These are phyloP conservation scores for Nepenthes mirabilis DNA, from an alignment of 148 eudicot genomes.

Conservation along the genomic window DNA sequence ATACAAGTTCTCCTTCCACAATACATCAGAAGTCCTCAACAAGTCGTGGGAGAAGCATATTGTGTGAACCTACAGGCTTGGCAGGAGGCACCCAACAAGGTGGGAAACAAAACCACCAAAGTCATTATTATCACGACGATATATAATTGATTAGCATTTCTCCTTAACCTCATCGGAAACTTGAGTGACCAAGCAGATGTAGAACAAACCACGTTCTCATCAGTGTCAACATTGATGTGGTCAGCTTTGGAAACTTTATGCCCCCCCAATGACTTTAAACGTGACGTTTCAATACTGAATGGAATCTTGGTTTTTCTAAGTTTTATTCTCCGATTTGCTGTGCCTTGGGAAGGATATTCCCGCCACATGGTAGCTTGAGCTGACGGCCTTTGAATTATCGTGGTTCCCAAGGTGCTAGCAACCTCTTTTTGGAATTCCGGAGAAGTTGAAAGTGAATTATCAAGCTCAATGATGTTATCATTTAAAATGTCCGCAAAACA, in stretches of 20 bases:
- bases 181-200: neutral
- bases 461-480: conserved; percentile 67
- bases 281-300: neutral
- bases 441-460: conserved; percentile 19
- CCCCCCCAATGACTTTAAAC: conserved; percentile 4
- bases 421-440: neutral
- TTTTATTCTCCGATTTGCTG: conserved; percentile 51
- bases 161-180: neutral
- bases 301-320: conserved; percentile 11
- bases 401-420: conserved; percentile 1
- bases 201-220: neutral
- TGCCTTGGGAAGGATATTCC: conserved; percentile 37
- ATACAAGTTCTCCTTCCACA: too few relatives aligned
- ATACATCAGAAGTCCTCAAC: too few relatives aligned
- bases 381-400: conserved; percentile 1
- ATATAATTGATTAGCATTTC: conserved; percentile 1
- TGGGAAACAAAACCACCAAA: conserved; percentile 16
- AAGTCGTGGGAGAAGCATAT: too few relatives aligned
- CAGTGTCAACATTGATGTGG: neutral
- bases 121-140: conserved; percentile 10
- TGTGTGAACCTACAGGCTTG: too few relatives aligned
- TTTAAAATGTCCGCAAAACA: conserved; percentile 77
- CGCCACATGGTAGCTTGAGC: conserved; percentile 1
- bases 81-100: neutral
- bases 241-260: conserved; percentile 3